Base-by-base conservation (phyloP, 2,329 filamentous ascomycete species). In the Penicillium sp. region DNA sequence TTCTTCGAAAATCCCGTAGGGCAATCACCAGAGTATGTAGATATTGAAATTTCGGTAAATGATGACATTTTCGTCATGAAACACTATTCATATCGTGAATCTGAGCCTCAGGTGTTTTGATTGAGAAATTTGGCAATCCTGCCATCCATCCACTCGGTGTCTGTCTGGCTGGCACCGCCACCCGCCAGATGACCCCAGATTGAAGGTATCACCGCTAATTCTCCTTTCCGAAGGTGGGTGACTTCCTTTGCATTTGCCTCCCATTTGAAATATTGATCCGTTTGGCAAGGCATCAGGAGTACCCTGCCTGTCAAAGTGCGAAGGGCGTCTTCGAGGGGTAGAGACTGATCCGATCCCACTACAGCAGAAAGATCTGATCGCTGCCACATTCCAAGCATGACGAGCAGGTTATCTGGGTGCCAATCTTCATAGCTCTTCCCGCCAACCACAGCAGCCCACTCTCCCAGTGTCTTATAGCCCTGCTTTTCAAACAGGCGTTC, bases 341-440 rank as follows among this genome's bases (percentile, higher is more conserved):
- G 11, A 56, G 59, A 33, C 55, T 60, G 5, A 36, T 27, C 46
- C 56, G 54, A 33, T 63, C 49, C 54, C 13, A 55, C 44, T 0
- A 62, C 60, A 13, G 53, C 58, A 1, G 74, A 62, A 40, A 79
- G 63, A 45, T 75, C 74, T 30, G 61, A 66, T 24, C 58, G 61
- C 56, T 79, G 75, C 77, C 77, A 79, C 74, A 76, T 77, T 9
- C 66, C 51, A 16, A 76, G 61, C 62, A 74, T 67, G 1, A 63
- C 60, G 2, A 79, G 61, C 22, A 79, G 48, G 55, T 79, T 71
- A 49, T 79, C 72, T 0, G 76, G 67, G 55, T 76, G 64, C 76
- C 75, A 79, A 8, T 55, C 64, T 25, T 69, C 54, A 43, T 74
- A 75, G 5, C 61, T 60, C 5, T 62, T 62, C 5, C 64, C 69